Conservation (phyloP, 225 moss, liverwort and hornwort genomes). For the Lunularia cruciata region DNA sequence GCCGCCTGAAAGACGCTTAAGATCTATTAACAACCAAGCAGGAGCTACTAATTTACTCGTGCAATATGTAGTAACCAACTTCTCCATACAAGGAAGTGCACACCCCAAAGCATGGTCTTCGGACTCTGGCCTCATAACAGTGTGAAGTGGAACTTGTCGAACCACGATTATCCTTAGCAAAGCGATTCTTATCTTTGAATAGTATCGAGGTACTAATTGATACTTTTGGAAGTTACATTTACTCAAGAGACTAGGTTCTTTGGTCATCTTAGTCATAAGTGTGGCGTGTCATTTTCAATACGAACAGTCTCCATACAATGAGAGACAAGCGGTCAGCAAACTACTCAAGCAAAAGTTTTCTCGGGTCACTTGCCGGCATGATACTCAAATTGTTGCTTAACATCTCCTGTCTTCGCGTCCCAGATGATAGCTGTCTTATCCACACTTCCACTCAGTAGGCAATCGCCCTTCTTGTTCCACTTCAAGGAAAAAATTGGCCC, state of each 20-base stretch:
- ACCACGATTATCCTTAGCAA: too few relatives aligned
- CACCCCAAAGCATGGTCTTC: too few relatives aligned
- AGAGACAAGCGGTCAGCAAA: neutral
- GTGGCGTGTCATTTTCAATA: neutral
- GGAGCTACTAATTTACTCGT: too few relatives aligned
- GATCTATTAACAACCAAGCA: too few relatives aligned
- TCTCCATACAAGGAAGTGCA: too few relatives aligned
- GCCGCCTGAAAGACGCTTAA: too few relatives aligned
- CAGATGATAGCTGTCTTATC: slow-evolving; percentile 99
- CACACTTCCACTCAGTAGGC: slow-evolving; percentile 95
- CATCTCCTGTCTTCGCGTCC: slow-evolving; percentile 98
- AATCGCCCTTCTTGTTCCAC: slow-evolving; percentile 99
- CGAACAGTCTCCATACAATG: neutral
- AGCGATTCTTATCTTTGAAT: too few relatives aligned
- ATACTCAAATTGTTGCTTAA: slow-evolving; percentile 97
- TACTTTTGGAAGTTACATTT: too few relatives aligned
- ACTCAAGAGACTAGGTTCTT: neutral
- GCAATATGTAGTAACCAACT: too few relatives aligned
- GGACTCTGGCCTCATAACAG: too few relatives aligned
- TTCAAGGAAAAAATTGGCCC: slow-evolving; percentile 97
- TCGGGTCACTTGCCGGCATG: slow-evolving; percentile 59
- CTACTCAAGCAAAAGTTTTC: neutral
- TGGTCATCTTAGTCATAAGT: neutral
- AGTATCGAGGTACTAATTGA: too few relatives aligned
- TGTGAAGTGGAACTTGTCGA: too few relatives aligned